Evolutionary conservation across 2,329 filamentous ascomycete genomes (phyloP).

Genomic region (Beauveria sp.): DNA sequence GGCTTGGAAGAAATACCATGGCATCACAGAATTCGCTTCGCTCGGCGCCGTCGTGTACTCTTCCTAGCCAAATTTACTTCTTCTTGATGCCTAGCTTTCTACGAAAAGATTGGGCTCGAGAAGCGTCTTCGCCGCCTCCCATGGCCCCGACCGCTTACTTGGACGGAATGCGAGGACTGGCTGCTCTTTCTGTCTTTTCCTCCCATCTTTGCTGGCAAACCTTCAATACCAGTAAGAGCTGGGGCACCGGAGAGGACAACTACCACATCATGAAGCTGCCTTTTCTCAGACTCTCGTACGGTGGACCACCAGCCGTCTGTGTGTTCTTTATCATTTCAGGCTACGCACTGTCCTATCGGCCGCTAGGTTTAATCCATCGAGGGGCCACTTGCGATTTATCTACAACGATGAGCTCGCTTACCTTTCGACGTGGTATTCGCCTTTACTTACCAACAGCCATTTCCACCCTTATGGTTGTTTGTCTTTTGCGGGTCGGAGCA

Average conservation of each 20-base stretch:
- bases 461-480: conserved; percentile 41
- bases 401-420: conserved; percentile 41
- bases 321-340: conserved; percentile 53
- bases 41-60: neutral
- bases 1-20: neutral
- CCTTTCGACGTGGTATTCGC: conserved; percentile 44
- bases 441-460: conserved; percentile 44
- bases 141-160: conserved; percentile 49
- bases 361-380: conserved; percentile 24
- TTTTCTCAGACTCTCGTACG: conserved; percentile 45
- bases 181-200: conserved; percentile 48
- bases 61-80: conserved; percentile 16
- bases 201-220: conserved; percentile 49
- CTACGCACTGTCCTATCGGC: conserved; percentile 39
- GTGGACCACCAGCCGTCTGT: conserved; percentile 49
- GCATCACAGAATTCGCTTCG: neutral
- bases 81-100: conserved; percentile 48
- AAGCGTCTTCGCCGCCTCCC: conserved; percentile 32
- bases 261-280: conserved; percentile 43
- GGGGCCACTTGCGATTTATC: conserved; percentile 31
- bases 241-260: conserved; percentile 36
- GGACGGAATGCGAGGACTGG: conserved; percentile 50
- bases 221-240: conserved; percentile 44
- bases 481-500: conserved; percentile 35
- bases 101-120: conserved; percentile 34